Evolutionary conservation across 2,329 filamentous ascomycete genomes (phyloP).

Genomic region (Dactylellina drechsleri): DNA sequence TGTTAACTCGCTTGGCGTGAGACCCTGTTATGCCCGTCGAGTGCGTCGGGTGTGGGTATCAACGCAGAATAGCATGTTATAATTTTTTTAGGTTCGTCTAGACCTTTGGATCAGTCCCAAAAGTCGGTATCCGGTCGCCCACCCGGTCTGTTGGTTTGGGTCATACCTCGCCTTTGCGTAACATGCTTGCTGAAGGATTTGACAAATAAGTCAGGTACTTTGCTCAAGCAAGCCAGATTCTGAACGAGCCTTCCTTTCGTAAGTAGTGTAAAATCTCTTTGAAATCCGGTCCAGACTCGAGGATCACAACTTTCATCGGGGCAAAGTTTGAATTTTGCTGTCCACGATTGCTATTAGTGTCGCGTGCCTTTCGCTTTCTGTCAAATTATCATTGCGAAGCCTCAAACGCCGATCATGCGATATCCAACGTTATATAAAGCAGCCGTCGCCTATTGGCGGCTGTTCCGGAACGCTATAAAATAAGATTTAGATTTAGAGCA

Average conservation of each 20-base stretch:
- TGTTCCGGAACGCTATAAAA: conserved; percentile 11
- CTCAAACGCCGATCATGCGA: no score
- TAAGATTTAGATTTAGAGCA: background rate
- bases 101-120: conserved; percentile 7
- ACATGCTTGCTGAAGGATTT: conserved; percentile 31
- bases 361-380: background rate
- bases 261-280: conserved; percentile 4
- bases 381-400: background rate
- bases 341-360: conserved; percentile 10
- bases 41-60: conserved; percentile 19
- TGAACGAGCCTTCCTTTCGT: background rate
- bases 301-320: no score
- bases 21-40: conserved; percentile 26
- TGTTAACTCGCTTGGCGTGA: conserved; percentile 25
- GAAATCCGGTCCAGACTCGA: conserved; percentile 3
- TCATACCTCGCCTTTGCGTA: conserved; percentile 31
- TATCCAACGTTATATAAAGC: conserved; percentile 29
- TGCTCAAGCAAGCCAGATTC: background rate
- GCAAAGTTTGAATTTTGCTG: background rate
- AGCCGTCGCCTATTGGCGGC: conserved; percentile 3
- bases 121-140: conserved; percentile 3
- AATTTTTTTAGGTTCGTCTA: conserved; percentile 15
- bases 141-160: conserved; percentile 42
- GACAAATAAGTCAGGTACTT: conserved; percentile 26
- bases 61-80: conserved; percentile 49